Conservation (phyloP, 2,329 filamentous ascomycete genomes). For the Fusarium sp. region DNA sequence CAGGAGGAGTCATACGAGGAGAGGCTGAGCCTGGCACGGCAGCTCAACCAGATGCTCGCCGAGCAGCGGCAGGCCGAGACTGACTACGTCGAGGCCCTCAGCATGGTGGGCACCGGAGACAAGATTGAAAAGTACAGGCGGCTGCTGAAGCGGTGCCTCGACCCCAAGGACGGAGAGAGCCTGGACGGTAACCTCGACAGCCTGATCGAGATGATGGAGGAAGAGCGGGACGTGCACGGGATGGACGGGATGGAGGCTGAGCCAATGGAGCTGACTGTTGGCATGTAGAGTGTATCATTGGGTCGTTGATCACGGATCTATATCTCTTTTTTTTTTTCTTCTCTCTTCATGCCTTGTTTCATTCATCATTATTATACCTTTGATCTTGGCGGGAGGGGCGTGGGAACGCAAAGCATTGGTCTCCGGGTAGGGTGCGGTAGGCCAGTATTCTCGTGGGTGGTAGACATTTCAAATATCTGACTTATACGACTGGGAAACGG, state of each 20-base stretch:
- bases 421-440: slow-evolving; percentile 7
- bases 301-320: slow-evolving; percentile 13
- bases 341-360: slow-evolving; percentile 12
- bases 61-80: slow-evolving; percentile 73
- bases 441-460: slow-evolving; percentile 7
- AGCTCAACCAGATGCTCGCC: slow-evolving; percentile 67
- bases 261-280: slow-evolving; percentile 47
- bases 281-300: slow-evolving; percentile 36
- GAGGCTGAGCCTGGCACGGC: slow-evolving; percentile 67
- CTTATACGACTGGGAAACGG: slow-evolving; percentile 15
- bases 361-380: slow-evolving; percentile 40
- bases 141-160: slow-evolving; percentile 76
- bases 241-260: slow-evolving; percentile 49
- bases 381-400: slow-evolving; percentile 16
- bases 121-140: slow-evolving; percentile 80
- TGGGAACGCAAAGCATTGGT: slow-evolving; percentile 16
- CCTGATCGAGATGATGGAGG: slow-evolving; percentile 73
- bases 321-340: neutral
- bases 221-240: slow-evolving; percentile 64
- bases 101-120: slow-evolving; percentile 77
- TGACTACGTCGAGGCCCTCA: slow-evolving; percentile 77
- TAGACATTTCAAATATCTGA: neutral
- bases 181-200: slow-evolving; percentile 74
- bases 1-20: slow-evolving; percentile 64
- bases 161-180: slow-evolving; percentile 74